These are phyloP conservation scores for Xylariomycetidae sp. DNA, from an alignment of 2,329 filamentous ascomycete genomes.

Conservation along the genomic window DNA sequence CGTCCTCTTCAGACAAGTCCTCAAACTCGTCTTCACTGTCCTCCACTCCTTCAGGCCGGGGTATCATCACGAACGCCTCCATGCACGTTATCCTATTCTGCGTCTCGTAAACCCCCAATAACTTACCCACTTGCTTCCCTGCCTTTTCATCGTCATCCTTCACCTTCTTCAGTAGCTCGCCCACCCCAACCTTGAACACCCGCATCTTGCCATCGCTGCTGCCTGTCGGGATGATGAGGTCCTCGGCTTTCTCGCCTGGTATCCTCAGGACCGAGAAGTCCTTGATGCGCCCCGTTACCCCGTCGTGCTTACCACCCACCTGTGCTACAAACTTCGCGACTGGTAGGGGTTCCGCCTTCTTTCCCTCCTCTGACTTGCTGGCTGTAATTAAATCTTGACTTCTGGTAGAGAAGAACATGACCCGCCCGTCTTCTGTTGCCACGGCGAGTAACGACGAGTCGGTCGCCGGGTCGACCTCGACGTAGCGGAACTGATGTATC, in stretches of 20 bases:
- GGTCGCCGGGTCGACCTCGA: constrained; percentile 47
- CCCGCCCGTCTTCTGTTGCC: constrained; percentile 84
- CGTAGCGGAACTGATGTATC: constrained; percentile 75
- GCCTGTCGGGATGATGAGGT: constrained; percentile 61
- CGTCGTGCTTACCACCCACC: constrained; percentile 68
- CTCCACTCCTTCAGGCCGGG: constrained; percentile 56
- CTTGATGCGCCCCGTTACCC: constrained; percentile 73
- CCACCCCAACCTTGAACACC: constrained; percentile 61
- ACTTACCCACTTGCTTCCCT: constrained; percentile 47
- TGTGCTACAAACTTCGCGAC: constrained; percentile 68
- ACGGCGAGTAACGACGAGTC: constrained; percentile 62
- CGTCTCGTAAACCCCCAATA: constrained; percentile 78
- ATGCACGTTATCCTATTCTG: constrained; percentile 87
- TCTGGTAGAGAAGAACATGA: constrained; percentile 76
- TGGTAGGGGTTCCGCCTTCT: constrained; percentile 37
- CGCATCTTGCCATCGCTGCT: constrained; percentile 85
- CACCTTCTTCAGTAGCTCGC: constrained; percentile 33
- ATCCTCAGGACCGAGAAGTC: constrained; percentile 68
- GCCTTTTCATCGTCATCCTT: constrained; percentile 18
- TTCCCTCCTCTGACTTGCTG: constrained; percentile 35
- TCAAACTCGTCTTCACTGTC: constrained; percentile 44
- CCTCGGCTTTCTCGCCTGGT: constrained; percentile 32
- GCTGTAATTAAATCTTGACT: constrained; percentile 39
- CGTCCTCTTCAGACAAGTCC: constrained; percentile 17
- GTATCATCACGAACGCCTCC: constrained; percentile 79